These are phyloP conservation scores for Trichomonas tenax DNA, from an alignment of 208 protist genomes.

Conservation along the genomic window DNA sequence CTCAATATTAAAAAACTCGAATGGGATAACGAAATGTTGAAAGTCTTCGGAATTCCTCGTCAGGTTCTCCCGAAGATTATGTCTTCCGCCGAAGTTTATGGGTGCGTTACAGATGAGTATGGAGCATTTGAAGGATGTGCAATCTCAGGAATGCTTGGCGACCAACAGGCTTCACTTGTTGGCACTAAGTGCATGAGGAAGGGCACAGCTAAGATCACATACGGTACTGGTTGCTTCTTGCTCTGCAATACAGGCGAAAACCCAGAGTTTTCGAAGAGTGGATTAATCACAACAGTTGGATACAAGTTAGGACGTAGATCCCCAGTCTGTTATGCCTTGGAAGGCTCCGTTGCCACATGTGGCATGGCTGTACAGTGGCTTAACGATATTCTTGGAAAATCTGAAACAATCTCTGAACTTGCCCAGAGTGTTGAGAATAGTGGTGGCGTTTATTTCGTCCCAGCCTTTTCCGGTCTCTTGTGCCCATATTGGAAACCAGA, in stretches of 20 bases:
- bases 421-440: constrained; percentile 23
- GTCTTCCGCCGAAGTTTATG: constrained; percentile 28
- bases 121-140: constrained; percentile 40
- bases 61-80: constrained; percentile 65
- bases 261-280: constrained; percentile 58
- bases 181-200: constrained; percentile 64
- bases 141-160: constrained; percentile 70
- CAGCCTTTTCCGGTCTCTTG: constrained; percentile 84
- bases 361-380: constrained; percentile 19
- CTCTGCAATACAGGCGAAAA: constrained; percentile 77
- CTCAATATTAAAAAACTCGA: constrained; percentile 76
- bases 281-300: constrained; percentile 76
- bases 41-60: constrained; percentile 56
- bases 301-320: constrained; percentile 63
- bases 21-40: constrained; percentile 70
- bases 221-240: constrained; percentile 90
- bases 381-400: background rate
- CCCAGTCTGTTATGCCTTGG: constrained; percentile 28
- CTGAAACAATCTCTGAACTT: constrained; percentile 38
- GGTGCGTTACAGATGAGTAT: background rate
- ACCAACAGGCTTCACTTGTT: constrained; percentile 69
- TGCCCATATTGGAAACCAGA: constrained; percentile 81
- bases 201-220: constrained; percentile 80
- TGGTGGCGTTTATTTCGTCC: constrained; percentile 69
- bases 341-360: background rate